Percentiles rank a stretch among this genome's conserved stretches.
Conservation (phyloP, 2,329 filamentous ascomycete species). For the Cladosporium sp. region DNA sequence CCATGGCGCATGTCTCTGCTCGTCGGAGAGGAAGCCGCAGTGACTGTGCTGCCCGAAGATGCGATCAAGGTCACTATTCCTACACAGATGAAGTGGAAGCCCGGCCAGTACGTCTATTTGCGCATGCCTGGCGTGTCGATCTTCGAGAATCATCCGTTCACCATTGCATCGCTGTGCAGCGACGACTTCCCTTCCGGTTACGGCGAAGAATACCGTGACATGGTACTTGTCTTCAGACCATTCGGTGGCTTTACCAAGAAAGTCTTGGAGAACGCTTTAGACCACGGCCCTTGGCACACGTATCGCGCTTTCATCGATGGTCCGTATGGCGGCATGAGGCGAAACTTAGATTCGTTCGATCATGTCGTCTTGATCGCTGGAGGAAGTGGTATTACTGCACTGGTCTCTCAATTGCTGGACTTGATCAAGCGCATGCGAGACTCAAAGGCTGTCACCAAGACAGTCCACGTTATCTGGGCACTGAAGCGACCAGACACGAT, state of each 20-base stretch:
- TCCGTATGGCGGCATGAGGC: slow-evolving; percentile 90
- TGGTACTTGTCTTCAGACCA: slow-evolving; percentile 85
- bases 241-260: slow-evolving; percentile 86
- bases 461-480: slow-evolving; percentile 90
- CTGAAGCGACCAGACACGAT: slow-evolving; percentile 86
- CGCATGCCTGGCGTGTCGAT: slow-evolving; percentile 89
- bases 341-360: slow-evolving; percentile 86
- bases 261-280: slow-evolving; percentile 75
- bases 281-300: slow-evolving; percentile 84
- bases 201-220: slow-evolving; percentile 80
- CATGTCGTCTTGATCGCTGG: slow-evolving; percentile 90
- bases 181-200: slow-evolving; percentile 92
- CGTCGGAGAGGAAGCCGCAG: slow-evolving; percentile 85
- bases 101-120: slow-evolving; percentile 91
- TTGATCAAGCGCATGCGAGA: slow-evolving; percentile 96
- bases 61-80: slow-evolving; percentile 95
- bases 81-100: slow-evolving; percentile 86
- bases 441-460: slow-evolving; percentile 86
- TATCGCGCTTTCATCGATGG: slow-evolving; percentile 91
- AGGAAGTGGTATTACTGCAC: slow-evolving; percentile 88
- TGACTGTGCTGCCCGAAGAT: slow-evolving; percentile 85
- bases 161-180: slow-evolving; percentile 86
- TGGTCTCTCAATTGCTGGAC: slow-evolving; percentile 85
- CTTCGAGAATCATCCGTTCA: slow-evolving; percentile 93
- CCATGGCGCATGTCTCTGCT: slow-evolving; percentile 76